Evolutionary conservation across 2,329 filamentous ascomycete species (phyloP).

Genomic region (Colletotrichum lini): DNA sequence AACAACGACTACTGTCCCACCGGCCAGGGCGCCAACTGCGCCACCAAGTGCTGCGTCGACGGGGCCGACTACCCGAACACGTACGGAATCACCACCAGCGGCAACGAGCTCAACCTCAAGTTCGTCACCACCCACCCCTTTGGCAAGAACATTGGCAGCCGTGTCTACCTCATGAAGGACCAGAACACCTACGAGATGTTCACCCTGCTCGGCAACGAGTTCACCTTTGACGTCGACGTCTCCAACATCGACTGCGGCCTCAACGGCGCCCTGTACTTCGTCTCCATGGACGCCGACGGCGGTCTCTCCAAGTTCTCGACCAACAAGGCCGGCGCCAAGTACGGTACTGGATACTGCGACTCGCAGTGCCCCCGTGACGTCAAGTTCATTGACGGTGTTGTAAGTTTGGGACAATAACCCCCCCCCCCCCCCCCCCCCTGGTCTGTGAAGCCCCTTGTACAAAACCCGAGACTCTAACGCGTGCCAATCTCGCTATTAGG

Average conservation of each 20-base stretch:
- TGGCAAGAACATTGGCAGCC: slow-evolving; percentile 65
- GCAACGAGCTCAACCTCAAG: slow-evolving; percentile 66
- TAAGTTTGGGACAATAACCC: slow-evolving; percentile 44
- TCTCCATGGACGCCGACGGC: slow-evolving; percentile 71
- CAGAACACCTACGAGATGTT: slow-evolving; percentile 76
- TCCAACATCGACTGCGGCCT: slow-evolving; percentile 78
- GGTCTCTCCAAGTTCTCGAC: slow-evolving; percentile 64
- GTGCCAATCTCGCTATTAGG: slow-evolving; percentile 48
- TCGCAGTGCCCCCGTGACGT: slow-evolving; percentile 68
- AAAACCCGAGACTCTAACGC: too few relatives aligned
- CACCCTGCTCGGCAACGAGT: slow-evolving; percentile 76
- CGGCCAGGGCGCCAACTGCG: slow-evolving; percentile 60
- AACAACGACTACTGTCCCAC: slow-evolving; percentile 52
- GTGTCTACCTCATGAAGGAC: slow-evolving; percentile 75
- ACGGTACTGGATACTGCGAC: slow-evolving; percentile 71
- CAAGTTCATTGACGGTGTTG: slow-evolving; percentile 70
- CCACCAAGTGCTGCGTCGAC: slow-evolving; percentile 66
- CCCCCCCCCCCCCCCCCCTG: too few relatives aligned
- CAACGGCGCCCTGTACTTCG: slow-evolving; percentile 80
- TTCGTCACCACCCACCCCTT: slow-evolving; percentile 68
- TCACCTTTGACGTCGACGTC: slow-evolving; percentile 81
- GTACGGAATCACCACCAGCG: slow-evolving; percentile 68
- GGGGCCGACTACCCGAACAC: slow-evolving; percentile 67
- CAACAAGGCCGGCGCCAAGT: slow-evolving; percentile 70
- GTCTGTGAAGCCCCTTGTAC: too few relatives aligned